These are phyloP conservation scores for Erysiphe pulchra DNA, from an alignment of 2,329 filamentous ascomycete genomes.

Conservation along the genomic window DNA sequence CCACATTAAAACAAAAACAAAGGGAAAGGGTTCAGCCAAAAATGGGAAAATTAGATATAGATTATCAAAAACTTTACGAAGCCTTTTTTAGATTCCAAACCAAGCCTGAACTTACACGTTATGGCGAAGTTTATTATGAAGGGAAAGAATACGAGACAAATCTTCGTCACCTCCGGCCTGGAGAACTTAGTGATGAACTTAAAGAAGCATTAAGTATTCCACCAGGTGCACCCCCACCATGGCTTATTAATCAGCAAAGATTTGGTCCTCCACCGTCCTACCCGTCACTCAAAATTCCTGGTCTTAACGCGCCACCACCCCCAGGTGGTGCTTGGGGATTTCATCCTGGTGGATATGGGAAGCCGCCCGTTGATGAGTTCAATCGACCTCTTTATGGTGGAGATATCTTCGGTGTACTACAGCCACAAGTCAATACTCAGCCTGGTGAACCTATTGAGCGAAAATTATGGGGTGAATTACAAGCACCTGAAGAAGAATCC, in stretches of 20 bases:
- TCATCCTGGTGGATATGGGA: slow-evolving; percentile 83
- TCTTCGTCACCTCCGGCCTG: slow-evolving; percentile 66
- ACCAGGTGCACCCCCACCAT: slow-evolving; percentile 76
- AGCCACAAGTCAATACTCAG: slow-evolving; percentile 32
- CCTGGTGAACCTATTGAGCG: slow-evolving; percentile 64
- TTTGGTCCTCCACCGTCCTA: slow-evolving; percentile 86
- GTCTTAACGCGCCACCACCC: slow-evolving; percentile 79
- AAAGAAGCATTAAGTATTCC: slow-evolving; percentile 88
- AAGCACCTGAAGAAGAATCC: slow-evolving; percentile 53
- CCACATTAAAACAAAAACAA: slow-evolving; percentile 82
- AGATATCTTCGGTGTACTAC: slow-evolving; percentile 68
- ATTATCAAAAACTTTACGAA: slow-evolving; percentile 95
- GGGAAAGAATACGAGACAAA: slow-evolving; percentile 97
- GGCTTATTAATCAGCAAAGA: slow-evolving; percentile 91
- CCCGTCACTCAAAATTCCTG: slow-evolving; percentile 80
- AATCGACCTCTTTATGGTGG: slow-evolving; percentile 80
- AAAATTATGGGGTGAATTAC: slow-evolving; percentile 75
- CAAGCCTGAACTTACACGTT: slow-evolving; percentile 79
- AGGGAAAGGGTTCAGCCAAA: slow-evolving; percentile 83
- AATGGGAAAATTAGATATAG: slow-evolving; percentile 91
- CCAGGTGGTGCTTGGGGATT: slow-evolving; percentile 84
- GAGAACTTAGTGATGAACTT: slow-evolving; percentile 68
- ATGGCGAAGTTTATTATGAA: slow-evolving; percentile 98
- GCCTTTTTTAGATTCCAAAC: slow-evolving; percentile 97
- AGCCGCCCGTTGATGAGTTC: slow-evolving; percentile 81